Evolutionary conservation across 495 filamentous ascomycete genomes (phyloP), one percentile per base, ranked within the genome.

Genomic region (Penicillium parvum): DNA sequence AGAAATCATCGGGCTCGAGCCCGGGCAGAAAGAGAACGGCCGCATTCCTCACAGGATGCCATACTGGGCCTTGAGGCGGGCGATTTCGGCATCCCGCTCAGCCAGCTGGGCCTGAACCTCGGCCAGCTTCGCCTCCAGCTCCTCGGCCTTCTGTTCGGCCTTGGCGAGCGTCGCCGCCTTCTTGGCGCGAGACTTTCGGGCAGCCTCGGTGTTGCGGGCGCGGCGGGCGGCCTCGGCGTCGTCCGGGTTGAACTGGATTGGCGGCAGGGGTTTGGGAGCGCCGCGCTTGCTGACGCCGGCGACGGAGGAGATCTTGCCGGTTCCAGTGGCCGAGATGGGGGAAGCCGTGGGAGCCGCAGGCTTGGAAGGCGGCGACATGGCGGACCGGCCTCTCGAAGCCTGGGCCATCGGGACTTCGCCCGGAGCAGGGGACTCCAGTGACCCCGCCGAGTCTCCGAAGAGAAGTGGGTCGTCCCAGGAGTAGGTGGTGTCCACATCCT

Each of bases 151-250:
- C n/a, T n/a, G n/a, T n/a, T 69, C 62, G 5, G 47, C 55, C 55
- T 81, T 74, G 45, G 94, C 70, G 27, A n/a, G n/a, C n/a, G n/a
- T n/a, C n/a, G n/a, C n/a, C n/a, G n/a, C n/a, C 66, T 92, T 90
- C 51, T 87, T 83, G 46, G 86, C 81, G 9, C 92, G 85, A 27
- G 91, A 96, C 65, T 96, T 96, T 30, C 92, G 87, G 48, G 92
- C 92, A 32, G 92, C 92, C 65, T 91, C 74, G 10, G 92, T 98
- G 65, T 98, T 98, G 43, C 90, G 83, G 23, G 90, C 91, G 49
- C 92, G 88, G 77, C 96, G 97, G 73, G 88, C 77, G 7, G 87
- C 88, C 10, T 86, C 62, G 0, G 84, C 83, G 57, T 96, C 90
- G 18, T 74, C 68, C 11, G 59, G 52, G 34, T 74, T 63, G 16